Conservation (phyloP, 2,329 filamentous ascomycete genomes). For the Cytospora piceae region DNA sequence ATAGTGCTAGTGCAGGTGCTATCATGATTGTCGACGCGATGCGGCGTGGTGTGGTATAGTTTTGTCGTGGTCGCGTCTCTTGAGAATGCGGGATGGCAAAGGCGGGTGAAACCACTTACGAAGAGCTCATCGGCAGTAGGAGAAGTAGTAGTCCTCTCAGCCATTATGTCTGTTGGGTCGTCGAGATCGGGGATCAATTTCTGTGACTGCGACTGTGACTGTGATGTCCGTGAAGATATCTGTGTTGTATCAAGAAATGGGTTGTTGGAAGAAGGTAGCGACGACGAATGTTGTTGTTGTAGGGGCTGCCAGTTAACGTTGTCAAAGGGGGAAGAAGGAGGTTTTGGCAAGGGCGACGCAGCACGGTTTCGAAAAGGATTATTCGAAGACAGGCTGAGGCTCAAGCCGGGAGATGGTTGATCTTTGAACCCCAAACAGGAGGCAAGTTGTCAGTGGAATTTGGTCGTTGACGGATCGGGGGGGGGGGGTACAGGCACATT, state of each 20-base stretch:
- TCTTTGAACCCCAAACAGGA: constrained; percentile 41
- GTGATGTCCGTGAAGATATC: constrained; percentile 24
- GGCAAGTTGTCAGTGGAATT: constrained; percentile 32
- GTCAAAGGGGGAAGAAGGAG: constrained; percentile 61
- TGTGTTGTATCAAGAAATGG: constrained; percentile 69
- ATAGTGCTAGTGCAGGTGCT: background rate
- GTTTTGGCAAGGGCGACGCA: constrained; percentile 58
- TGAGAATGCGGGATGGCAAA: constrained; percentile 11
- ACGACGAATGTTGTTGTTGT: constrained; percentile 13
- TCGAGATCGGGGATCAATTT: constrained; percentile 36
- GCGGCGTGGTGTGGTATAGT: background rate
- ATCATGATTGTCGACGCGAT: constrained; percentile 19
- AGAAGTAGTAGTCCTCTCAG: constrained; percentile 50
- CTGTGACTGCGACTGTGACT: constrained; percentile 30
- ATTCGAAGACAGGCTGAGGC: constrained; percentile 76
- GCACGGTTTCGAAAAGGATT: constrained; percentile 80
- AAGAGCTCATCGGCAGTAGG: constrained; percentile 72
- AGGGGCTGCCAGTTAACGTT: constrained; percentile 50
- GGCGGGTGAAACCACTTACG: constrained; percentile 58
- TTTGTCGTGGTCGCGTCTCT: constrained; percentile 20
- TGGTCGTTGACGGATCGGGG: constrained; percentile 32
- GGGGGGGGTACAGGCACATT: constrained; percentile 36
- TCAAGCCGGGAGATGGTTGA: constrained; percentile 57
- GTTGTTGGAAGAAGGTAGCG: constrained; percentile 70
- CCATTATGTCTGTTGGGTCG: constrained; percentile 45